Evolutionary conservation across 768 basidiomycete genomes (phyloP).

Genomic region (Phylloporus sp.): DNA sequence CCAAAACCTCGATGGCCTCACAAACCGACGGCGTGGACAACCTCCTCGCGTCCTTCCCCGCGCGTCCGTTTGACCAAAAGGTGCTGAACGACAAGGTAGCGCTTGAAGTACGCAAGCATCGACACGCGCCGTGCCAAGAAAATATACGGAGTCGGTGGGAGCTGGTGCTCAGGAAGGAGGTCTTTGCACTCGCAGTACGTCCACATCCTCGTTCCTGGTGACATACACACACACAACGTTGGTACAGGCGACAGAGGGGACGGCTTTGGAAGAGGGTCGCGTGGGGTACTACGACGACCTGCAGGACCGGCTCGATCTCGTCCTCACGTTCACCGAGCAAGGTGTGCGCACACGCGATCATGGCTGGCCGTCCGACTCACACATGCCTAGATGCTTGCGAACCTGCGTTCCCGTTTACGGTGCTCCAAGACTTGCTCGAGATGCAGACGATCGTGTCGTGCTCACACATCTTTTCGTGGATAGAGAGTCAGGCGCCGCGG

Average conservation of each 20-base stretch:
- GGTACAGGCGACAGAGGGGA: conserved; percentile 61
- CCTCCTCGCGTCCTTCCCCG: conserved; percentile 51
- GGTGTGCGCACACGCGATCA: conserved; percentile 44
- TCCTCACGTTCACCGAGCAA: conserved; percentile 72
- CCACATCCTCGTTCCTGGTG: background rate
- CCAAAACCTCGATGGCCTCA: conserved; percentile 40
- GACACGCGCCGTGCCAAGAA: conserved; percentile 46
- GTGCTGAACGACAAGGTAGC: conserved; percentile 49
- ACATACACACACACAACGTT: no score
- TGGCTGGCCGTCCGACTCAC: background rate
- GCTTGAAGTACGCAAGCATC: conserved; percentile 41
- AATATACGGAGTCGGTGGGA: conserved; percentile 75
- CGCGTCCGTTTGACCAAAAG: conserved; percentile 45
- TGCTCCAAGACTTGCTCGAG: conserved; percentile 81
- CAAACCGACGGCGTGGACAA: conserved; percentile 48
- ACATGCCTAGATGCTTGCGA: conserved; percentile 68
- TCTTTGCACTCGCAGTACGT: conserved; percentile 70
- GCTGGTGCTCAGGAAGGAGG: conserved; percentile 62
- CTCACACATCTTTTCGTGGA: conserved; percentile 85
- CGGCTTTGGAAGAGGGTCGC: conserved; percentile 50
- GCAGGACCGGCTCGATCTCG: conserved; percentile 63
- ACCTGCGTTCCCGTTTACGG: conserved; percentile 62
- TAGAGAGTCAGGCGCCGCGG: conserved; percentile 65
- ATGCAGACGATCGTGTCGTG: conserved; percentile 82
- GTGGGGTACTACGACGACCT: conserved; percentile 60